Evolutionary conservation across 345 rosid species (phyloP).

Genomic region (Linum tenue): DNA sequence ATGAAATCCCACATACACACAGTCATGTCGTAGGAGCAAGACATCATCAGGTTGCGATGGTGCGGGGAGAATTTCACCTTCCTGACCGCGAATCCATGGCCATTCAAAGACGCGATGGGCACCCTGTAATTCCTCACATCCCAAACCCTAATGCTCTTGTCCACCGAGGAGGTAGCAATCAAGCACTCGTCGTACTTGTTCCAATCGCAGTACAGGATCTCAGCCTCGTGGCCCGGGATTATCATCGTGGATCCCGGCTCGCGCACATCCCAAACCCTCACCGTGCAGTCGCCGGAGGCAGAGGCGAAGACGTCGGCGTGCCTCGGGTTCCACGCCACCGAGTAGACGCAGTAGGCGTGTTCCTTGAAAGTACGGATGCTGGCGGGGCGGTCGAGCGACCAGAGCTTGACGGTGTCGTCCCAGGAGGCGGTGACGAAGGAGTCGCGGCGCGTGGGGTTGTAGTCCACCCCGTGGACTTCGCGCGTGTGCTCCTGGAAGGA

Average conservation of each 20-base stretch:
- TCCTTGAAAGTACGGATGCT: conserved; percentile 81
- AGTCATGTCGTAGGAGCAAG: conserved; percentile 85
- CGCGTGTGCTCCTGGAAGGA: conserved; percentile 88
- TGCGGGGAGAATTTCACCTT: conserved; percentile 88
- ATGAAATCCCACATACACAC: conserved; percentile 81
- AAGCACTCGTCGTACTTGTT: conserved; percentile 84
- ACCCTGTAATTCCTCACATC: conserved; percentile 68
- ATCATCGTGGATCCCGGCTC: conserved; percentile 91
- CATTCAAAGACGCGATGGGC: conserved; percentile 64
- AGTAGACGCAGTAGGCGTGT: conserved; percentile 81
- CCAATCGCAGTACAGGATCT: conserved; percentile 80
- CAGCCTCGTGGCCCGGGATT: conserved; percentile 77
- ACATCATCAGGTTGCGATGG: conserved; percentile 51
- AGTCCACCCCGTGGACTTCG: conserved; percentile 73
- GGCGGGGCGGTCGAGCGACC: conserved; percentile 83
- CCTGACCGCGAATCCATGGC: conserved; percentile 80
- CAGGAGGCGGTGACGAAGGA: conserved; percentile 80
- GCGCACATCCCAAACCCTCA: conserved; percentile 79
- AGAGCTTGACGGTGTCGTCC: conserved; percentile 88
- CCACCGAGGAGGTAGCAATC: conserved; percentile 71
- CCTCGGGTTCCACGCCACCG: conserved; percentile 76
- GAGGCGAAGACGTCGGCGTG: conserved; percentile 89
- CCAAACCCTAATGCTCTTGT: conserved; percentile 70
- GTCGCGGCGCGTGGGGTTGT: conserved; percentile 88
- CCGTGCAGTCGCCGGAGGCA: conserved; percentile 82